These are phyloP conservation scores for Botryotinia narcissicola DNA, from an alignment of 2,329 filamentous ascomycete genomes.

Conservation along the genomic window DNA sequence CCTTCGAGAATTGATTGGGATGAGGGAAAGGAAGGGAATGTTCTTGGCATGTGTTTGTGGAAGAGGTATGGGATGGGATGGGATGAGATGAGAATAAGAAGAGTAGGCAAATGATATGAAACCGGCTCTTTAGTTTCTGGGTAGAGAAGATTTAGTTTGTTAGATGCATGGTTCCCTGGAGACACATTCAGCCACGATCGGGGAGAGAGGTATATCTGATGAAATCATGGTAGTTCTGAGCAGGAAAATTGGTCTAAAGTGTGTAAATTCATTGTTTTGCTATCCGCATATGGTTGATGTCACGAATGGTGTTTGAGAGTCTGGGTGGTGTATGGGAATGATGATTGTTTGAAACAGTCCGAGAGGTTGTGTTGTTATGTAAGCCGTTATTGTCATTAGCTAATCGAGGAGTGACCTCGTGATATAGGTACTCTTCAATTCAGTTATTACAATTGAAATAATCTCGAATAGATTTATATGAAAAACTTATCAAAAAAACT, in stretches of 20 bases:
- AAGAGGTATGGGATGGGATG: not conserved
- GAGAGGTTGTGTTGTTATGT: not conserved
- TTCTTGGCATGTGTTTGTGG: not conserved
- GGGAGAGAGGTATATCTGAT: not conserved
- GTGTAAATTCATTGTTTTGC: not conserved
- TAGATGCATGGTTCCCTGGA: not conserved
- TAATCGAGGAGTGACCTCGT: not conserved
- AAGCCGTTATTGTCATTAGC: not conserved
- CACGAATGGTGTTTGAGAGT: constrained; percentile 3
- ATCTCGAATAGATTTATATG: not conserved
- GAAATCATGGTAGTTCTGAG: not conserved
- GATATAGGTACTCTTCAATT: not conserved
- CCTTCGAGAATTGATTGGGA: not conserved
- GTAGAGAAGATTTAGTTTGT: not conserved
- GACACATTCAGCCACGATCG: not conserved
- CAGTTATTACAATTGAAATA: not conserved
- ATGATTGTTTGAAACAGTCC: not conserved
- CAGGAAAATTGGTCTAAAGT: not conserved
- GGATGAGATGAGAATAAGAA: not conserved
- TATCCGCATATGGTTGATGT: not conserved
- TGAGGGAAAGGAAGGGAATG: not conserved
- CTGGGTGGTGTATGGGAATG: not conserved
- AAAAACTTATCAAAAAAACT: no score
- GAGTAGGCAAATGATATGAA: not conserved
- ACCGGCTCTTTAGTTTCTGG: not conserved